Percentiles rank a stretch among this genome's conserved stretches.
Conservation (phyloP, 2,329 filamentous ascomycete genomes). For the Ophiocordyceps polyrhachis-furcata region DNA sequence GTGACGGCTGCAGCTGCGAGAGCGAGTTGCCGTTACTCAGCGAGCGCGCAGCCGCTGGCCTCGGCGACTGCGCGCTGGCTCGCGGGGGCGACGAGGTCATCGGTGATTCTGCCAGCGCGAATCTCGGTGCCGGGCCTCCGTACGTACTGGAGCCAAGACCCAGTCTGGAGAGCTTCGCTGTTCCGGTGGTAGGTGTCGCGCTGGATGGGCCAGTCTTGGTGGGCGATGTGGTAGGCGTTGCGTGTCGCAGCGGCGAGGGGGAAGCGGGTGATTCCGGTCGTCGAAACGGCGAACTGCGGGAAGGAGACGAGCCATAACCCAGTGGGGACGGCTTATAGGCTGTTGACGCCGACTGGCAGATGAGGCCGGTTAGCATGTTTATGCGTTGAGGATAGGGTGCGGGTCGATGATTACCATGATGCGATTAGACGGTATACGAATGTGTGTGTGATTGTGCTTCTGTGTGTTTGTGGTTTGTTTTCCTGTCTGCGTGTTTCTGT, state of each 20-base stretch:
- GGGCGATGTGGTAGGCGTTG: constrained; percentile 45
- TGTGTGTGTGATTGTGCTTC: too few species aligned
- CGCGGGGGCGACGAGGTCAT: constrained; percentile 18
- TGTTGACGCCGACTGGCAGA: constrained; percentile 31
- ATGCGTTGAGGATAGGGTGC: constrained; percentile 7
- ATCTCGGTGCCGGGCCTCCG: constrained; percentile 20
- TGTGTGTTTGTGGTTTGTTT: too few species aligned
- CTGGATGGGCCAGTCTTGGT: constrained; percentile 20
- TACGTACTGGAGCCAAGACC: constrained; percentile 17
- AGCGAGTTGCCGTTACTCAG: constrained; percentile 34
- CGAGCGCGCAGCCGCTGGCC: constrained; percentile 14
- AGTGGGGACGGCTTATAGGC: constrained; percentile 54
- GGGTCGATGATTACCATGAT: constrained; percentile 12
- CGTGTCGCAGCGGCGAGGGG: constrained; percentile 44
- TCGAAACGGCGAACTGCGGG: constrained; percentile 45
- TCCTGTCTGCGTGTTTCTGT: too few species aligned
- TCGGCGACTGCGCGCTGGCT: constrained; percentile 7
- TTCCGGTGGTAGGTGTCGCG: constrained; percentile 1
- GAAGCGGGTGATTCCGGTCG: constrained; percentile 44
- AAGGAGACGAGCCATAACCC: constrained; percentile 45
- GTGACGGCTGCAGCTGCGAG: constrained; percentile 58
- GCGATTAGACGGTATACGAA: background rate
- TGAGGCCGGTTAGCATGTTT: constrained; percentile 12
- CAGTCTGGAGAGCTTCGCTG: constrained; percentile 19
- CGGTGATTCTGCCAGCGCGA: constrained; percentile 11